Evolutionary conservation across 768 basidiomycete genomes (phyloP).

Genomic region (Boletus pseudo-olivaceus): DNA sequence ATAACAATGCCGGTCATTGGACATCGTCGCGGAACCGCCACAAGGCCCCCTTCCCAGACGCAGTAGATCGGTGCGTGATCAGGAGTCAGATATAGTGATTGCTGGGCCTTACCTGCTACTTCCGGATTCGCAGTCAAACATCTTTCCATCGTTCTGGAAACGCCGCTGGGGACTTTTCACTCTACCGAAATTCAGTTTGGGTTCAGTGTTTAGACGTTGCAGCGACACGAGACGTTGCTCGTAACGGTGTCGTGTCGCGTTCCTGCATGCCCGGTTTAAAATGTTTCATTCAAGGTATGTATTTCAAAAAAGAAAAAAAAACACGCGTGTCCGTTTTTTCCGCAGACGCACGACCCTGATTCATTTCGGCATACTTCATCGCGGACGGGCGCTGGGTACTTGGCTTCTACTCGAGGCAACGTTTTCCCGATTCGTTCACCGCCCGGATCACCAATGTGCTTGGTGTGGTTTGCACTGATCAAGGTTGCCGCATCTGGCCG

Average conservation of each 20-base stretch:
- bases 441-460: background rate
- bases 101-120: slow-evolving; percentile 23
- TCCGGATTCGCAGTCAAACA: slow-evolving; percentile 28
- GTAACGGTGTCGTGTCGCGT: background rate
- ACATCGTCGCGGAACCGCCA: slow-evolving; percentile 26
- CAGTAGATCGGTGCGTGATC: slow-evolving; percentile 26
- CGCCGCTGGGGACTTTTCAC: slow-evolving; percentile 19
- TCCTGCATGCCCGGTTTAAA: slow-evolving; percentile 1
- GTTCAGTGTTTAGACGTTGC: background rate
- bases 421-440: slow-evolving; percentile 17
- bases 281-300: no score
- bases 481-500: background rate
- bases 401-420: slow-evolving; percentile 11
- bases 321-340: no score
- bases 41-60: slow-evolving; percentile 20
- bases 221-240: slow-evolving; percentile 1
- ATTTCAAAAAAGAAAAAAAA: slow-evolving; percentile 10
- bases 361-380: slow-evolving; percentile 27
- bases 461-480: background rate
- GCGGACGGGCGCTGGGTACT: slow-evolving; percentile 14
- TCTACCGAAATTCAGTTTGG: slow-evolving; percentile 4
- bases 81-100: slow-evolving; percentile 23
- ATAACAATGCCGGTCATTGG: slow-evolving; percentile 21
- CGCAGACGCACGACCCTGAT: slow-evolving; percentile 22
- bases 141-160: slow-evolving; percentile 21